Conservation (phyloP, 176 grass and related monocot species). For the Zizania latifolia region DNA sequence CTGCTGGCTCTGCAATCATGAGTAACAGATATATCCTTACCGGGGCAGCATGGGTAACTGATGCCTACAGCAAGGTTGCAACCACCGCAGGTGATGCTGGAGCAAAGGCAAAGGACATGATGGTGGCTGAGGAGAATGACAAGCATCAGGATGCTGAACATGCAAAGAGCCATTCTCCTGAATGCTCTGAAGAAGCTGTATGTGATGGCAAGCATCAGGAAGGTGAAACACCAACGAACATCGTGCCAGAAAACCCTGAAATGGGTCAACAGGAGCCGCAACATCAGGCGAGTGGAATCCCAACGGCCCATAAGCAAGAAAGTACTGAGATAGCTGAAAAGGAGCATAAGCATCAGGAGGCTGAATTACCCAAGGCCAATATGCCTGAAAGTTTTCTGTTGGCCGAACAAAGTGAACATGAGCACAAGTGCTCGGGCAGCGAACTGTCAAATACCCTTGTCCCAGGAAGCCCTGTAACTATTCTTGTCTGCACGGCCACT, state of each 20-base stretch:
- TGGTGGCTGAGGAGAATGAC: constrained; percentile 34
- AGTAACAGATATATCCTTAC: constrained; percentile 68
- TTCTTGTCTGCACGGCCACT: constrained; percentile 16
- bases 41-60: constrained; percentile 68
- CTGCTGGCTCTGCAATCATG: constrained; percentile 59
- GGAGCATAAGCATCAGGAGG: constrained; percentile 16
- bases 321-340: background rate
- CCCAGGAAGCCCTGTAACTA: constrained; percentile 39
- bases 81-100: constrained; percentile 37
- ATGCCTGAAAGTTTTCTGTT: constrained; percentile 8
- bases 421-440: constrained; percentile 15
- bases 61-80: constrained; percentile 64
- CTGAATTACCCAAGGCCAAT: background rate
- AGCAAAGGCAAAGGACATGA: constrained; percentile 41
- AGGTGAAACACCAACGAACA: background rate
- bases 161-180: background rate
- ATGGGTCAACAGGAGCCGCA: background rate
- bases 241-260: background rate
- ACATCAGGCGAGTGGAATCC: background rate
- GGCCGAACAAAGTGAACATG: constrained; percentile 11
- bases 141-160: constrained; percentile 5
- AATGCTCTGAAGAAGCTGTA: background rate
- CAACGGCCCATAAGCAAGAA: constrained; percentile 8
- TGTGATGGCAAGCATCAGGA: constrained; percentile 26
- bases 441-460: constrained; percentile 25